Conservation (phyloP, 352 stramenopile species). For the Phytophthora pistaciae region DNA sequence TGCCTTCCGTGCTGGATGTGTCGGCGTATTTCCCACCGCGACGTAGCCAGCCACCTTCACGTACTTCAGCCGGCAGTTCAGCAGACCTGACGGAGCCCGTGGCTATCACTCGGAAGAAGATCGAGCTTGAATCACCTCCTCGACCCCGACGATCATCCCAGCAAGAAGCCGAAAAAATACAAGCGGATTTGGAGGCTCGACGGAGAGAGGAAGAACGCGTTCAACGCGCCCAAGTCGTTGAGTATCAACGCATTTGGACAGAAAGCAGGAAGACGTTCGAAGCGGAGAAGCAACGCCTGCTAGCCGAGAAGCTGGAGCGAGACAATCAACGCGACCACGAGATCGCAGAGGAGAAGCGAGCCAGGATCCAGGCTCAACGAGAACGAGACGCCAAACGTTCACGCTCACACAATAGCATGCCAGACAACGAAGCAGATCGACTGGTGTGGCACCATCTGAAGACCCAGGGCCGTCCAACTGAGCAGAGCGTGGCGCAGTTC, state of each 20-base stretch:
- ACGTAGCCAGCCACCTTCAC: constrained; percentile 1
- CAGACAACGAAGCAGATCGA: neutral
- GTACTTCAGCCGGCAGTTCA: neutral
- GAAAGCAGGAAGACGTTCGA: constrained; percentile 26
- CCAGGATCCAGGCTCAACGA: constrained; percentile 16
- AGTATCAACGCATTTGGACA: constrained; percentile 31
- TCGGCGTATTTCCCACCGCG: constrained; percentile 26
- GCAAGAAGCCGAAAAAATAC: constrained; percentile 11
- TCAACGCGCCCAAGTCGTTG: constrained; percentile 21
- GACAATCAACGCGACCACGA: constrained; percentile 27
- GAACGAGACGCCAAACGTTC: constrained; percentile 22
- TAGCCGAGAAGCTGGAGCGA: constrained; percentile 14
- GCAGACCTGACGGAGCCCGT: neutral
- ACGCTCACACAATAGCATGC: neutral
- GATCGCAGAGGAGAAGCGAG: constrained; percentile 19
- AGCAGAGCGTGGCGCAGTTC: constrained; percentile 18
- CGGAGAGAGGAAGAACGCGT: constrained; percentile 21
- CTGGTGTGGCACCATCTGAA: constrained; percentile 39
- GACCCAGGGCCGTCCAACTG: constrained; percentile 12
- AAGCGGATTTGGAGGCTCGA: constrained; percentile 7
- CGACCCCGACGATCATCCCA: constrained; percentile 10
- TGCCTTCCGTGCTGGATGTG: constrained; percentile 34
- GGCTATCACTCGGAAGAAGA: constrained; percentile 35
- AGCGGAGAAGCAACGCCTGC: constrained; percentile 20
- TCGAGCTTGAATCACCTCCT: constrained; percentile 22